phyloP scores from a whole-genome alignment of 306 rosid genomes.

The Dalbergia oliveri region DNA sequence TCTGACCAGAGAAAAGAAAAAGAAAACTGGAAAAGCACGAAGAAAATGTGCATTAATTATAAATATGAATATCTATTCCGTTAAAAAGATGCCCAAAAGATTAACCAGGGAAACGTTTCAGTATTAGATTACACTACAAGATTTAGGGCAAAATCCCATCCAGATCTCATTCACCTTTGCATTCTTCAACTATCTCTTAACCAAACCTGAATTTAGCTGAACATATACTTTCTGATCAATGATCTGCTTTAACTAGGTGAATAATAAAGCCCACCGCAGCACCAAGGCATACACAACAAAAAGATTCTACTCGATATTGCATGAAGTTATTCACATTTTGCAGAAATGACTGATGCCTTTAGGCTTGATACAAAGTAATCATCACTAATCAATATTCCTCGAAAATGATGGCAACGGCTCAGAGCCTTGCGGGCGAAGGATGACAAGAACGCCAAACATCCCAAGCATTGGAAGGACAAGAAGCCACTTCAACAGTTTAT shows the following conservation, averaged over 20 bases:
- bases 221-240: slow-evolving; percentile 37
- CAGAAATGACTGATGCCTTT: slow-evolving; percentile 33
- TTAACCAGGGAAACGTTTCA: slow-evolving; percentile 20
- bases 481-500: slow-evolving; percentile 93
- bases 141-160: slow-evolving; percentile 46
- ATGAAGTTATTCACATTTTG: slow-evolving; percentile 46
- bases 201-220: slow-evolving; percentile 40
- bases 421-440: slow-evolving; percentile 91
- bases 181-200: slow-evolving; percentile 44
- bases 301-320: slow-evolving; percentile 30
- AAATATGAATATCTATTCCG: slow-evolving; percentile 48
- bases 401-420: slow-evolving; percentile 95
- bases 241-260: slow-evolving; percentile 26
- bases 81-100: slow-evolving; percentile 13
- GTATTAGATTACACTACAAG: slow-evolving; percentile 41
- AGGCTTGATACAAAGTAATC: slow-evolving; percentile 34
- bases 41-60: slow-evolving; percentile 28
- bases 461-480: slow-evolving; percentile 96
- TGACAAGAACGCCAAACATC: slow-evolving; percentile 89
- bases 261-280: slow-evolving; percentile 27
- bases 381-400: slow-evolving; percentile 74
- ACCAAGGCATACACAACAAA: slow-evolving; percentile 32
- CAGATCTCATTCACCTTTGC: slow-evolving; percentile 53
- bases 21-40: not conserved
- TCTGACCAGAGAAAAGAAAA: not conserved